Percentiles rank a stretch among this genome's conserved stretches.
phyloP scores from a whole-genome alignment of 495 filamentous ascomycete species.

The Penicillium chermesinum region DNA sequence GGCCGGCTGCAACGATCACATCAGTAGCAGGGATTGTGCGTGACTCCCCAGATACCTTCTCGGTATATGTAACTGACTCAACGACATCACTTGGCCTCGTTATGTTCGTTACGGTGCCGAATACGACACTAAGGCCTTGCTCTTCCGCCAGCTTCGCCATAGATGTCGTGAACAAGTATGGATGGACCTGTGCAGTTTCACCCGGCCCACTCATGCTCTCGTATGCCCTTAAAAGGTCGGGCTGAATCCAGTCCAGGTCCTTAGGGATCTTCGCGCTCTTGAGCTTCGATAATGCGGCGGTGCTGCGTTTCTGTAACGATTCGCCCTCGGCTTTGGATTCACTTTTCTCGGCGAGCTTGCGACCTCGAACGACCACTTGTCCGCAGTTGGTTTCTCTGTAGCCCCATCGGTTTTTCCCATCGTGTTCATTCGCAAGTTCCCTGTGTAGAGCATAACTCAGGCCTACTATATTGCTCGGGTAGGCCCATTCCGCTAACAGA shows the following conservation, averaged over 20 bases:
- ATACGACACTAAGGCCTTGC: slow-evolving; percentile 64
- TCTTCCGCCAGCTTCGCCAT: slow-evolving; percentile 77
- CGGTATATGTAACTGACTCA: slow-evolving; percentile 67
- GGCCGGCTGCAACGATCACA: slow-evolving; percentile 79
- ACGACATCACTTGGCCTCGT: slow-evolving; percentile 50
- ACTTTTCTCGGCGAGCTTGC: slow-evolving; percentile 35
- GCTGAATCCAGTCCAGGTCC: slow-evolving; percentile 83
- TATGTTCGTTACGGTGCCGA: slow-evolving; percentile 63
- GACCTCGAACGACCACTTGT: slow-evolving; percentile 57
- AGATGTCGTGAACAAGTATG: slow-evolving; percentile 82
- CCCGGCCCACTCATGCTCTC: slow-evolving; percentile 76
- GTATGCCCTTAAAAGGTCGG: slow-evolving; percentile 61
- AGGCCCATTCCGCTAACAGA: slow-evolving; percentile 87
- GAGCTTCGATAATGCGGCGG: slow-evolving; percentile 53
- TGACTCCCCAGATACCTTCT: slow-evolving; percentile 53
- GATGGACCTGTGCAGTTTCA: slow-evolving; percentile 90
- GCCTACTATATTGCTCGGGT: slow-evolving; percentile 78
- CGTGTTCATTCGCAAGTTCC: slow-evolving; percentile 79
- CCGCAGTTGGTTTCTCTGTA: slow-evolving; percentile 78
- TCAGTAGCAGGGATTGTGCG: slow-evolving; percentile 70
- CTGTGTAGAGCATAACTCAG: slow-evolving; percentile 80
- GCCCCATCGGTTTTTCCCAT: slow-evolving; percentile 78
- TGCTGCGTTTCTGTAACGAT: slow-evolving; percentile 69
- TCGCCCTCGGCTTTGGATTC: slow-evolving; percentile 29
- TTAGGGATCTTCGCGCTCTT: slow-evolving; percentile 60